These are phyloP conservation scores for Paraphoma sp. DNA, from an alignment of 2,329 filamentous ascomycete genomes.

Conservation along the genomic window DNA sequence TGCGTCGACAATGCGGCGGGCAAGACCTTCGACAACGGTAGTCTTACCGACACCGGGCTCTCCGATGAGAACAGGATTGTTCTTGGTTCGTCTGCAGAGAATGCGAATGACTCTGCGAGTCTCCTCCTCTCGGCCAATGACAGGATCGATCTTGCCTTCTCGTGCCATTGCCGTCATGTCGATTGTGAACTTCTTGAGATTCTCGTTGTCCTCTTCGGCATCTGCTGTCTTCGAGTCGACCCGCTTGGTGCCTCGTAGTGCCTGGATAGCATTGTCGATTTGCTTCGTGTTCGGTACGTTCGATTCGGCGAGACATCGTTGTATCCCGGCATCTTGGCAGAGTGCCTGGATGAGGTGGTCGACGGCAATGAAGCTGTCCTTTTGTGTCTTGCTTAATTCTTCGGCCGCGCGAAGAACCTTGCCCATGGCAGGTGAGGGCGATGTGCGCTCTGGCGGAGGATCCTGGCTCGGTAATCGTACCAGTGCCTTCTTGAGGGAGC, in stretches of 20 bases:
- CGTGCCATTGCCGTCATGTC: slow-evolving; percentile 97
- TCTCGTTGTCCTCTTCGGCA: slow-evolving; percentile 90
- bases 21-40: slow-evolving; percentile 94
- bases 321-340: slow-evolving; percentile 77
- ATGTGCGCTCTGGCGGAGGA: slow-evolving; percentile 87
- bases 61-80: slow-evolving; percentile 97
- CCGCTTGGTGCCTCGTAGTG: slow-evolving; percentile 89
- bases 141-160: slow-evolving; percentile 97
- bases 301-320: slow-evolving; percentile 77
- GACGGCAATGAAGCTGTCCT: slow-evolving; percentile 91
- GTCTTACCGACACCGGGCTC: slow-evolving; percentile 99
- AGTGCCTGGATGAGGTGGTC: slow-evolving; percentile 91
- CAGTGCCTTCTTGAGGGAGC: slow-evolving; percentile 87
- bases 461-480: slow-evolving; percentile 94
- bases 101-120: slow-evolving; percentile 92
- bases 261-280: slow-evolving; percentile 86
- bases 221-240: slow-evolving; percentile 98
- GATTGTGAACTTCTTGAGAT: slow-evolving; percentile 96
- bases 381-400: slow-evolving; percentile 95
- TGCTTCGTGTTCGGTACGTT: slow-evolving; percentile 93
- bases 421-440: slow-evolving; percentile 81
- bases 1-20: slow-evolving; percentile 92
- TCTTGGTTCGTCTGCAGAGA: slow-evolving; percentile 91
- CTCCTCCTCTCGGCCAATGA: slow-evolving; percentile 96
- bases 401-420: slow-evolving; percentile 83